Base-by-base conservation (phyloP, 352 stramenopile species). In the Ophiocytium majus region DNA sequence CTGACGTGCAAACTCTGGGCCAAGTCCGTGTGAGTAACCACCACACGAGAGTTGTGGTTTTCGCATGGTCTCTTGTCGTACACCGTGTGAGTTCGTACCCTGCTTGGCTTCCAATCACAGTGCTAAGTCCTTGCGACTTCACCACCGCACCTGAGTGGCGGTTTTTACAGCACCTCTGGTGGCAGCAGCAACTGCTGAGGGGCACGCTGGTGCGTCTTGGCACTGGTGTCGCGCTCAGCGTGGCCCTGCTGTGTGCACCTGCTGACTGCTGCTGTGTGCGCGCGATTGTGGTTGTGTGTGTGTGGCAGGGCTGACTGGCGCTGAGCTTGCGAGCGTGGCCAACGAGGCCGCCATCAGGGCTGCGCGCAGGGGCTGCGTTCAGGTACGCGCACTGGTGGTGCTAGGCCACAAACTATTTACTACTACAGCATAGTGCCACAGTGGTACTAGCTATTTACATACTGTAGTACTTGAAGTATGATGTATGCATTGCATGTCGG, bases 281-380 rank as follows among this genome's bases (percentile, higher is more conserved):
- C 43, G 43, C 43, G 34, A 14, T 28, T 33, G 10, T 0, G n/a
- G 57, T 23, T 28, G 23, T 71, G 23, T 71, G 23, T 78, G 32
- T 78, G 66, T 14, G 14, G 14, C 36, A 86, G 83, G 83, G 36
- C 80, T 87, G 66, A 79, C 83, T 9, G 83, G 83, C n/a, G 83
- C 83, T 28, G 83, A 87, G 49, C 83, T 87, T 33, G 83, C 83
- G 28, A 85, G 76, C 17, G 82, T 87, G 33, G 83, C 64, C 19
- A 87, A 87, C 36, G 83, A 87, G 36, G 83, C 83, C 0, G 83
- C 83, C 80, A 87, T 87, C 57, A 84, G 76, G 33, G 79, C 83
- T 33, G 83, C 83, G 57, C 79, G 83, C 10, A 85, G 79, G 81
- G 71, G 80, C 10, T 83, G 64, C 31, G n/a, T 71, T 43, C 63